Percentiles rank a stretch among this genome's conserved stretches.
Conservation (phyloP, 2,329 filamentous ascomycete species). For the Alternaria hordeiaustralica region DNA sequence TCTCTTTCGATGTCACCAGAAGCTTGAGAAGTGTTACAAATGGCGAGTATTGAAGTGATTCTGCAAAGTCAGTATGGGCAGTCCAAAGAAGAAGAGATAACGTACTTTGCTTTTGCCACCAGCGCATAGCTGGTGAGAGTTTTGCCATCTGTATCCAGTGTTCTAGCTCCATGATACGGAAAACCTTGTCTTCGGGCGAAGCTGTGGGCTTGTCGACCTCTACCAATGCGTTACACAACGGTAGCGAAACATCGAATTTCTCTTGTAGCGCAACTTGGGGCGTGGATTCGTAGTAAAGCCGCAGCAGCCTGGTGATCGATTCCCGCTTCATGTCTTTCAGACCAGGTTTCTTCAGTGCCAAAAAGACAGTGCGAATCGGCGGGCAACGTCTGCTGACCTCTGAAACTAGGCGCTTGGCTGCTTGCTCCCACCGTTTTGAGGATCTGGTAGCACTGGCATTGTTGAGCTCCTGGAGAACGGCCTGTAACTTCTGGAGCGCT, state of each 20-base stretch:
- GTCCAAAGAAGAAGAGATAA: neutral
- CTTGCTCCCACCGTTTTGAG: constrained; percentile 71
- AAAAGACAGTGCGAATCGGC: constrained; percentile 79
- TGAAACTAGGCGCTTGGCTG: constrained; percentile 69
- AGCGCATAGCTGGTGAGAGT: constrained; percentile 83
- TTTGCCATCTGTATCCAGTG: constrained; percentile 82
- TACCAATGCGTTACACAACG: constrained; percentile 72
- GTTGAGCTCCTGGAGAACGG: constrained; percentile 67
- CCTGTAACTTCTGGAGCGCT: constrained; percentile 77
- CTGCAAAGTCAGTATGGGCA: constrained; percentile 39
- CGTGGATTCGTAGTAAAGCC: constrained; percentile 83
- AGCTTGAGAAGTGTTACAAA: constrained; percentile 74
- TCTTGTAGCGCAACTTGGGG: constrained; percentile 81
- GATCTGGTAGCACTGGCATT: constrained; percentile 48
- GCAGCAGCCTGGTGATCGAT: constrained; percentile 76
- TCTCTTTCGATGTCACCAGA: constrained; percentile 57
- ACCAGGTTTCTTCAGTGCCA: constrained; percentile 73
- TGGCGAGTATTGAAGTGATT: constrained; percentile 69
- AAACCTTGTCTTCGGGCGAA: constrained; percentile 56
- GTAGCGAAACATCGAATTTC: constrained; percentile 85
- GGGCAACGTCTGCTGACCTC: constrained; percentile 82
- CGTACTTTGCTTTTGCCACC: constrained; percentile 77
- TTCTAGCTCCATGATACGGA: constrained; percentile 76
- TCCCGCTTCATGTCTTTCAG: constrained; percentile 78
- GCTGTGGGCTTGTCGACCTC: constrained; percentile 58